Evolutionary conservation across 2,329 filamentous ascomycete genomes (phyloP).

Genomic region (Gaeumannomyces sp.): DNA sequence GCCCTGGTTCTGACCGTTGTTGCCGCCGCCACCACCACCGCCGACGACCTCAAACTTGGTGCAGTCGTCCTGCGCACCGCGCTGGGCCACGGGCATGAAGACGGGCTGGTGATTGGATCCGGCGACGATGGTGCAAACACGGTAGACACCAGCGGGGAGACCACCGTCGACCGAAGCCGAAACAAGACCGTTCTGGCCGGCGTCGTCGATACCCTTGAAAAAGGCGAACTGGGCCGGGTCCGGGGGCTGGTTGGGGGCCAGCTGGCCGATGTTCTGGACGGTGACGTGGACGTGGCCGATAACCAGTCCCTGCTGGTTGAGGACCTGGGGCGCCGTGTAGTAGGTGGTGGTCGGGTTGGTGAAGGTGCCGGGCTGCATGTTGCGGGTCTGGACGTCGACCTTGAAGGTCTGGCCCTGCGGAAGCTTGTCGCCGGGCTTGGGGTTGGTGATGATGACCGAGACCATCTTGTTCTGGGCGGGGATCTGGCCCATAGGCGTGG

Average conservation of each 20-base stretch:
- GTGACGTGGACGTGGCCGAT: slow-evolving; percentile 46
- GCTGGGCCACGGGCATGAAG: slow-evolving; percentile 49
- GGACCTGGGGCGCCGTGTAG: slow-evolving; percentile 47
- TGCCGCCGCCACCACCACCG: not conserved
- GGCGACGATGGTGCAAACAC: slow-evolving; percentile 45
- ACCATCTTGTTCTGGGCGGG: slow-evolving; percentile 46
- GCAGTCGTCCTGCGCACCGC: slow-evolving; percentile 48
- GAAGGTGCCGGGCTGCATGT: slow-evolving; percentile 46
- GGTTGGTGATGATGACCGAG: slow-evolving; percentile 44
- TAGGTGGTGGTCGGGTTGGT: slow-evolving; percentile 48
- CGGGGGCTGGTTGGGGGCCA: slow-evolving; percentile 28
- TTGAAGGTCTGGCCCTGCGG: slow-evolving; percentile 34
- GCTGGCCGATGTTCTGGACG: slow-evolving; percentile 36
- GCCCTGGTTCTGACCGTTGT: not conserved
- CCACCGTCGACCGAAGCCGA: slow-evolving; percentile 37
- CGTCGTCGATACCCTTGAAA: slow-evolving; percentile 54
- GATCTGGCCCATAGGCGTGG: slow-evolving; percentile 51
- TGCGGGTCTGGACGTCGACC: slow-evolving; percentile 39
- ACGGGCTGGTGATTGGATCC: slow-evolving; percentile 50
- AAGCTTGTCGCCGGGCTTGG: slow-evolving; percentile 34
- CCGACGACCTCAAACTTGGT: slow-evolving; percentile 37
- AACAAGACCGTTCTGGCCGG: slow-evolving; percentile 39
- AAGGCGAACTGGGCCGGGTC: slow-evolving; percentile 39
- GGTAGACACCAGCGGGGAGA: slow-evolving; percentile 40
- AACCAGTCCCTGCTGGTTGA: slow-evolving; percentile 32